Percentiles rank a stretch among this genome's conserved stretches.
These are phyloP conservation scores for Neurospora sp. DNA, from an alignment of 495 filamentous ascomycete species.

Conservation along the genomic window DNA sequence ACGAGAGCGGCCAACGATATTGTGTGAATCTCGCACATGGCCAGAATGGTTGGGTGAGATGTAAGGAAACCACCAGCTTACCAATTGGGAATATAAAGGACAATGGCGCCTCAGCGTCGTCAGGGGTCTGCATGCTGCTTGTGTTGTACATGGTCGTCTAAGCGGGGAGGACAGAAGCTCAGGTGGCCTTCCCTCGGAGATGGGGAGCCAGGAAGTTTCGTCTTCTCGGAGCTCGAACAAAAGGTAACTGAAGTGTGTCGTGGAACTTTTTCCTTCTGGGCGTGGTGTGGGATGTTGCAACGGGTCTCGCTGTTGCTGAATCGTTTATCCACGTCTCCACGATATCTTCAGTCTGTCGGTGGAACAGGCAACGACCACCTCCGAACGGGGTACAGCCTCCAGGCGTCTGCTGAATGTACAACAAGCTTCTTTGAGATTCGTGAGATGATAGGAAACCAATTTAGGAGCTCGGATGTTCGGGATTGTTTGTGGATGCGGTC, in stretches of 20 bases:
- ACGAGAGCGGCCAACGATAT: conserved; percentile 27
- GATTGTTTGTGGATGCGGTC: background rate
- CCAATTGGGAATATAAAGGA: conserved; percentile 42
- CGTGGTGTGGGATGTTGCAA: background rate
- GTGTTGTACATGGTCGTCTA: conserved; percentile 16
- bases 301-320: background rate
- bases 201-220: background rate
- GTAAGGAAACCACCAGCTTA: conserved; percentile 25
- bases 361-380: background rate
- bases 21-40: conserved; percentile 30
- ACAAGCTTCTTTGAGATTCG: background rate
- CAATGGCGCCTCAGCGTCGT: conserved; percentile 25
- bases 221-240: background rate
- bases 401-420: background rate
- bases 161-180: conserved; percentile 3
- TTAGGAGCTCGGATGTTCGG: background rate
- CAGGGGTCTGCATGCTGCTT: conserved; percentile 34
- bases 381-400: background rate
- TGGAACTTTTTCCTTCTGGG: background rate
- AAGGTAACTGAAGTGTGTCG: background rate
- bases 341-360: background rate
- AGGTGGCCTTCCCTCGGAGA: conserved; percentile 1
- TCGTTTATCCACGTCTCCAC: background rate
- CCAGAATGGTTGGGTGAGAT: conserved; percentile 35
- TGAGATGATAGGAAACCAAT: background rate